Evolutionary conservation across 805 yeast species (phyloP).

Genomic region (Candida adriatica): DNA sequence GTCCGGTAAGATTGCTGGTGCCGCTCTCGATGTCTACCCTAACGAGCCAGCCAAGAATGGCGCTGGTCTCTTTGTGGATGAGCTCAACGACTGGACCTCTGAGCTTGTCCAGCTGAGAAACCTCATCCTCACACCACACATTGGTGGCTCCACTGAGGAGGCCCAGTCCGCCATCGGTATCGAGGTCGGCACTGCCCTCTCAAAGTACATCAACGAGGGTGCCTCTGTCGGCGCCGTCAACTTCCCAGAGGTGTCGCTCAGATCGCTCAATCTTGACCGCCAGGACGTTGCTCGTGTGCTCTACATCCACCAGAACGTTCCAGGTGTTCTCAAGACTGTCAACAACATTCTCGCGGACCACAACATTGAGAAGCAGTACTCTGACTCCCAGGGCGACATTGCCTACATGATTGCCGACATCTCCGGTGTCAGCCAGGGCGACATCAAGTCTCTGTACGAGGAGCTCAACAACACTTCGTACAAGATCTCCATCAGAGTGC

Average conservation of each 20-base stretch:
- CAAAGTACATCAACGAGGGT: slow-evolving; percentile 95
- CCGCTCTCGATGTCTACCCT: slow-evolving; percentile 94
- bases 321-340: slow-evolving; percentile 96
- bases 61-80: slow-evolving; percentile 63
- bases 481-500: slow-evolving; percentile 83
- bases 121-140: slow-evolving; percentile 91
- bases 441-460: slow-evolving; percentile 78
- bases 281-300: slow-evolving; percentile 86
- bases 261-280: slow-evolving; percentile 83
- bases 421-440: slow-evolving; percentile 72
- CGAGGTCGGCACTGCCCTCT: slow-evolving; percentile 82
- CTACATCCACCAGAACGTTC: slow-evolving; percentile 95
- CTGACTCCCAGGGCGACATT: slow-evolving; percentile 94
- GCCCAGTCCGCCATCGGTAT: slow-evolving; percentile 97
- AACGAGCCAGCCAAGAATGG: slow-evolving; percentile 98
- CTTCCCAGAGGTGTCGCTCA: slow-evolving; percentile 95
- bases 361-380: slow-evolving; percentile 95
- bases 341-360: slow-evolving; percentile 91
- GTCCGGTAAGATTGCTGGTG: slow-evolving; percentile 92
- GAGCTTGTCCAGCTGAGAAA: slow-evolving; percentile 80
- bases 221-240: slow-evolving; percentile 90
- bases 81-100: slow-evolving; percentile 74
- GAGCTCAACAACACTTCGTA: slow-evolving; percentile 84
- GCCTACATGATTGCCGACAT: slow-evolving; percentile 98
- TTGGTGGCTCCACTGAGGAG: slow-evolving; percentile 99